These are phyloP conservation scores for Solioccasus polychromus DNA, from an alignment of 768 basidiomycete genomes.

Conservation along the genomic window DNA sequence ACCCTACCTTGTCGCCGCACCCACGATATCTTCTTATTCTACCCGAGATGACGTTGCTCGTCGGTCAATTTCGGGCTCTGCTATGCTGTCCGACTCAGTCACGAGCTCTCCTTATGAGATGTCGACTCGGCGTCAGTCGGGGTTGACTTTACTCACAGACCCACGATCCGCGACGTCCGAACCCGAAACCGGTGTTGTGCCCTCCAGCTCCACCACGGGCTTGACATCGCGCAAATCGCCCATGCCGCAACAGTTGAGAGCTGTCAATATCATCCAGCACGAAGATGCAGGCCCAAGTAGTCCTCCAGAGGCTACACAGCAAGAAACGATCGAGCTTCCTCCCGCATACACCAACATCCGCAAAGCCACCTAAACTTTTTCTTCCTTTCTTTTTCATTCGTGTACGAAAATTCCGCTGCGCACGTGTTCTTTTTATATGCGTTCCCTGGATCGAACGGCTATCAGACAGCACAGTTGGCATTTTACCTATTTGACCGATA, in stretches of 20 bases:
- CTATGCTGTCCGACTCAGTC: constrained; percentile 16
- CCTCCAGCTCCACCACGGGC: constrained; percentile 18
- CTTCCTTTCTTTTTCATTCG: not conserved
- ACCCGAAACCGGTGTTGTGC: constrained; percentile 15
- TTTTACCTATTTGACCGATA: constrained; percentile 2
- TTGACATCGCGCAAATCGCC: constrained; percentile 36
- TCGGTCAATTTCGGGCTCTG: constrained; percentile 18
- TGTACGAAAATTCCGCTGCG: not conserved
- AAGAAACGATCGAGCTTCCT: constrained; percentile 79
- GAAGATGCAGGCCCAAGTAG: constrained; percentile 66
- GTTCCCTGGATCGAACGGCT: not conserved
- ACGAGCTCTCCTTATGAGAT: constrained; percentile 24
- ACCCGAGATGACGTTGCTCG: constrained; percentile 28
- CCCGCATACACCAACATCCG: constrained; percentile 75
- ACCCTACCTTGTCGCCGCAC: constrained; percentile 70
- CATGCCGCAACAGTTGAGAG: constrained; percentile 50
- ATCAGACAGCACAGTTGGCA: no score
- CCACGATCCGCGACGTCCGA: constrained; percentile 50
- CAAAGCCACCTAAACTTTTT: constrained; percentile 5
- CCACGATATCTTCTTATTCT: constrained; percentile 44
- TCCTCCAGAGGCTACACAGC: constrained; percentile 37
- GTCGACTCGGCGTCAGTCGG: constrained; percentile 28
- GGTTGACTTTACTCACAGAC: constrained; percentile 30
- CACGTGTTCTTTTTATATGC: not conserved
- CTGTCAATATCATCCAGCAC: constrained; percentile 82